Conservation (phyloP, 441 rosid genomes). For the Adansonia grandidieri region DNA sequence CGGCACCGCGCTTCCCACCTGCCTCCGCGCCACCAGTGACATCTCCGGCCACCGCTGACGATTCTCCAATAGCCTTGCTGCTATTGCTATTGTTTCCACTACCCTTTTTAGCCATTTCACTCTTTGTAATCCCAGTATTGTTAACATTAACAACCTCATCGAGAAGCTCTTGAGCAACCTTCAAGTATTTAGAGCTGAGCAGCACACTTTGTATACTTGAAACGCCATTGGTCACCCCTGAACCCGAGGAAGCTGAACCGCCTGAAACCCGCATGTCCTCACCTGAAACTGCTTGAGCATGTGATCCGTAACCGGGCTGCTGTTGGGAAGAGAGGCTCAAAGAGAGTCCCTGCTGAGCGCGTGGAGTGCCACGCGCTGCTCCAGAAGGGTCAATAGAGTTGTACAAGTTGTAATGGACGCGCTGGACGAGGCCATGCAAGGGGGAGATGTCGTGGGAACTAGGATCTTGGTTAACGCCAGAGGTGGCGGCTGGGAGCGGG, state of each 20-base stretch:
- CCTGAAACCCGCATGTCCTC: slow-evolving; percentile 62
- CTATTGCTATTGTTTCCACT: slow-evolving; percentile 37
- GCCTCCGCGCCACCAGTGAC: slow-evolving; percentile 40
- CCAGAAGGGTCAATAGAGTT: slow-evolving; percentile 52
- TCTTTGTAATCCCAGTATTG: slow-evolving; percentile 46
- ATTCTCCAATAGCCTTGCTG: slow-evolving; percentile 53
- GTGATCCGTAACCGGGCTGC: slow-evolving; percentile 57
- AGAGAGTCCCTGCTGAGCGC: slow-evolving; percentile 50
- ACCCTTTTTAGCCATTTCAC: slow-evolving; percentile 49
- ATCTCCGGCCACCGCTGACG: slow-evolving; percentile 50
- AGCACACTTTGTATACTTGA: slow-evolving; percentile 69
- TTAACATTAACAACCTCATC: slow-evolving; percentile 92
- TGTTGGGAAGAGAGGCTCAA: slow-evolving; percentile 90
- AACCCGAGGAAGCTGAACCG: slow-evolving; percentile 68
- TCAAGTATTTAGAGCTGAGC: slow-evolving; percentile 87
- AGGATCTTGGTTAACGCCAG: slow-evolving; percentile 45
- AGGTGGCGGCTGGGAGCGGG: slow-evolving; percentile 54
- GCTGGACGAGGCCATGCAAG: slow-evolving; percentile 43
- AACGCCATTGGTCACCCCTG: slow-evolving; percentile 75
- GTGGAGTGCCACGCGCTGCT: slow-evolving; percentile 65
- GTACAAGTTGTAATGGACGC: slow-evolving; percentile 70
- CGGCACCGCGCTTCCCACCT: slow-evolving; percentile 54
- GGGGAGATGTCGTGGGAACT: slow-evolving; percentile 50
- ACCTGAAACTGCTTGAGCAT: slow-evolving; percentile 45
- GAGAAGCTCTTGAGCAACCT: slow-evolving; percentile 90